Evolutionary conservation across 1,139 yeast genomes (phyloP).

Genomic region (Taphrina deformans): DNA sequence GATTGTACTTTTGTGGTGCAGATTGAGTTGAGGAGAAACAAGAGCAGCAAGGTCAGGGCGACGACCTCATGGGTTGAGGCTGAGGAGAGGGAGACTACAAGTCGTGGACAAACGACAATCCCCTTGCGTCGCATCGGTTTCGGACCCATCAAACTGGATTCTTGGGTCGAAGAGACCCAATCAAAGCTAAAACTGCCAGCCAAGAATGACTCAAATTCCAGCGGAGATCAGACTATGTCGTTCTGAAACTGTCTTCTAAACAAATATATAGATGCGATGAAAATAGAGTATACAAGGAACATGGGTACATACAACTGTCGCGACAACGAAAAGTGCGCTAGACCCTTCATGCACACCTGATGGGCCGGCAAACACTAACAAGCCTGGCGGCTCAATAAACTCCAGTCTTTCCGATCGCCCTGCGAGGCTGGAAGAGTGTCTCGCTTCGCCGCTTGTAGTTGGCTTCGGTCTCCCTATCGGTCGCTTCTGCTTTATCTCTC

Average conservation of each 20-base stretch:
- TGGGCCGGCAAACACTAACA: too few relatives aligned
- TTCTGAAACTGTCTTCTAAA: not conserved
- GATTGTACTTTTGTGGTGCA: conserved; percentile 39
- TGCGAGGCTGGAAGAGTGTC: not conserved
- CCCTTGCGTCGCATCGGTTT: conserved; percentile 45
- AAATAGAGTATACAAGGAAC: not conserved
- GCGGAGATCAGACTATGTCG: not conserved
- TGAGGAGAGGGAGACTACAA: conserved; percentile 41
- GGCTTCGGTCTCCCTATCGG: too few relatives aligned
- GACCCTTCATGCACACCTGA: too few relatives aligned
- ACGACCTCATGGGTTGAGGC: conserved; percentile 37
- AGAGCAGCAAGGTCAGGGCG: not conserved
- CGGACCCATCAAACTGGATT: conserved; percentile 44
- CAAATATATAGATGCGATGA: not conserved
- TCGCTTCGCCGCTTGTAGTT: too few relatives aligned
- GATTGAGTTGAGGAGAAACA: conserved; percentile 19
- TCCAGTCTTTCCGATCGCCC: not conserved
- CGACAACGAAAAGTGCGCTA: too few relatives aligned
- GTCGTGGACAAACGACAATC: conserved; percentile 25
- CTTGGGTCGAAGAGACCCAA: conserved; percentile 42
- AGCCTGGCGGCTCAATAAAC: too few relatives aligned
- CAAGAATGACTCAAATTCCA: not conserved
- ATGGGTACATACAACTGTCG: not conserved
- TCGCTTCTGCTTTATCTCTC: not conserved
- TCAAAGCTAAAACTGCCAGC: conserved; percentile 38